phyloP scores from a whole-genome alignment of 805 yeast species.

The Wickerhamiella azyma region DNA sequence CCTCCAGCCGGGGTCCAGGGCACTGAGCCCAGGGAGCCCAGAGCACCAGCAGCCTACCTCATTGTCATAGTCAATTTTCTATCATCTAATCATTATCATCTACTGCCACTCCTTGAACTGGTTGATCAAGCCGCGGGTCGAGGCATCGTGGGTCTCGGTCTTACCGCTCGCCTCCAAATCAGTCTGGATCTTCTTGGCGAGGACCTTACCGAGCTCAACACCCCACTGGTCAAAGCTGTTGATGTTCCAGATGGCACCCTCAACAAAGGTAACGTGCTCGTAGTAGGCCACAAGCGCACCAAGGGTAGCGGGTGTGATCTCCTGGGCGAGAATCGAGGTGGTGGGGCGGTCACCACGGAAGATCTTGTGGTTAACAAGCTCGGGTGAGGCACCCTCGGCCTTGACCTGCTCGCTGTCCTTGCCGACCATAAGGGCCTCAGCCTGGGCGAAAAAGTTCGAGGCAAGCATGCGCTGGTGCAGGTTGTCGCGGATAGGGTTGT shows the following conservation, averaged over 20 bases:
- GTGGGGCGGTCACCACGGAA: constrained; percentile 99
- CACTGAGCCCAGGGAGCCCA: no score
- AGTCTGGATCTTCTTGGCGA: constrained; percentile 88
- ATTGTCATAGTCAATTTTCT: no score
- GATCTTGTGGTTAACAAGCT: constrained; percentile 84
- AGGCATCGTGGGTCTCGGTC: constrained; percentile 66
- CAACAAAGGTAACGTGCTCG: constrained; percentile 93
- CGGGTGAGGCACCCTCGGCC: constrained; percentile 79
- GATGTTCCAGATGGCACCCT: constrained; percentile 99
- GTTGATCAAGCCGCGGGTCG: constrained; percentile 88
- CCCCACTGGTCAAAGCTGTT: constrained; percentile 99
- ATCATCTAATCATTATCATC: not conserved
- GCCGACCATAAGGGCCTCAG: constrained; percentile 95
- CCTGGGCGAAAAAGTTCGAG: constrained; percentile 97
- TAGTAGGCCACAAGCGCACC: constrained; percentile 97
- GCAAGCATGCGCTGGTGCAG: constrained; percentile 96
- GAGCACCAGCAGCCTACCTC: no score
- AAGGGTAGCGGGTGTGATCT: constrained; percentile 89
- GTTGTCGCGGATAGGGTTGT: constrained; percentile 90
- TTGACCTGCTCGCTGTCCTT: constrained; percentile 65
- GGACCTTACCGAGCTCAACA: constrained; percentile 95
- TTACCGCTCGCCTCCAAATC: constrained; percentile 56
- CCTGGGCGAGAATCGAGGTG: constrained; percentile 88
- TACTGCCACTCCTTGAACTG: constrained; percentile 73
- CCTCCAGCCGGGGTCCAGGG: no score